These are phyloP conservation scores for Leucosporidium creatinivorum DNA, from an alignment of 768 basidiomycete genomes.

Conservation along the genomic window DNA sequence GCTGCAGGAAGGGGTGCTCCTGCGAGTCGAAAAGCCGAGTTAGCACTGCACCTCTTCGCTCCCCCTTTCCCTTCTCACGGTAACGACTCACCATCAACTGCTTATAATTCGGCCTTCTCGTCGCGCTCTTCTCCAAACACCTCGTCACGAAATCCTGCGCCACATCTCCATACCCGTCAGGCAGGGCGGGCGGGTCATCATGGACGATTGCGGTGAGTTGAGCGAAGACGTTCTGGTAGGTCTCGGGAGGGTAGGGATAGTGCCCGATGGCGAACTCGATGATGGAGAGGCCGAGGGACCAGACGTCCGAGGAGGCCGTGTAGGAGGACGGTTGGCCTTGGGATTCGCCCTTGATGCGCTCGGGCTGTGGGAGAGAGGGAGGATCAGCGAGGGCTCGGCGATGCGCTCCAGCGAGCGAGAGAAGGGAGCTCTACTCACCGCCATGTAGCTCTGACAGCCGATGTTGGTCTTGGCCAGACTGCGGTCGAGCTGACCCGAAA, in stretches of 20 bases:
- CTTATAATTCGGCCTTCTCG: constrained; percentile 69
- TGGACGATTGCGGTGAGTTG: constrained; percentile 95
- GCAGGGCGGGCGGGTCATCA: constrained; percentile 81
- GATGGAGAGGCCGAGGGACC: constrained; percentile 89
- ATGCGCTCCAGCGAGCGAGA: not conserved
- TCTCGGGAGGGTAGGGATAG: constrained; percentile 97
- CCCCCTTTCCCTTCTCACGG: not conserved
- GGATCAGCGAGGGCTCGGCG: not conserved
- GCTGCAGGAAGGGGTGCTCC: constrained; percentile 71
- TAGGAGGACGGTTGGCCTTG: constrained; percentile 78
- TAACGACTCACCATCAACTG: constrained; percentile 59
- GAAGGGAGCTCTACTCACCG: constrained; percentile 51
- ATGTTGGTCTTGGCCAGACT: constrained; percentile 96
- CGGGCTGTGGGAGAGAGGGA: constrained; percentile 54
- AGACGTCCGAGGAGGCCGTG: constrained; percentile 93
- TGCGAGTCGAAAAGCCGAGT: constrained; percentile 34
- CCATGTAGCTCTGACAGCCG: constrained; percentile 98
- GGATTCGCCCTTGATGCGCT: constrained; percentile 91
- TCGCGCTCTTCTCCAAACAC: constrained; percentile 76
- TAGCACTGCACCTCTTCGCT: not conserved
- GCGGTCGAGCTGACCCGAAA: constrained; percentile 94
- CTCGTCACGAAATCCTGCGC: constrained; percentile 74
- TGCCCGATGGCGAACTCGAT: constrained; percentile 80
- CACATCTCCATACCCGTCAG: constrained; percentile 57
- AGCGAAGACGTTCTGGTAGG: constrained; percentile 93